A percentile compares a stretch with the other conserved stretches of the same genome.
phyloP scores from a whole-genome alignment of 202 grass and related monocot species.

The Bolboschoenoplectus hybrid region DNA sequence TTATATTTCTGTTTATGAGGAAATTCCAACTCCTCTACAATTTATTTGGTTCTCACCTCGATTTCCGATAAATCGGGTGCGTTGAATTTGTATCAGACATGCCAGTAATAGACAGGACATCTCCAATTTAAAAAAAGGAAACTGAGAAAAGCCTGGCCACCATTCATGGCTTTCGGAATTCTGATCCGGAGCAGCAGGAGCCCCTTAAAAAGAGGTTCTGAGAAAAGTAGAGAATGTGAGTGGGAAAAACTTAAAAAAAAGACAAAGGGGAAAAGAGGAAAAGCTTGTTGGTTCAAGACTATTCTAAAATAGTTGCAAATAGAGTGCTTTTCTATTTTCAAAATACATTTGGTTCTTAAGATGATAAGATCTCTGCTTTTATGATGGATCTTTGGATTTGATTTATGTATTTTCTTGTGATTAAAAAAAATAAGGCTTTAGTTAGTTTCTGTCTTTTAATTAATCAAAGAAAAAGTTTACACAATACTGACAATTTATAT shows the following conservation, averaged over 20 bases:
- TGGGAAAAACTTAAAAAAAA: neutral
- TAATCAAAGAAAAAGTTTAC: too few species aligned
- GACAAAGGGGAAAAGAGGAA: neutral
- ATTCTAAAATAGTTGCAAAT: neutral
- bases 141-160: neutral
- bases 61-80: neutral
- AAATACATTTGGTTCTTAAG: neutral
- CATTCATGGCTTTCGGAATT: conserved; percentile 14
- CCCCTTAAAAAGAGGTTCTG: neutral
- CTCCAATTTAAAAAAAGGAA: neutral
- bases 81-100: conserved; percentile 7
- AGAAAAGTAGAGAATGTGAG: neutral
- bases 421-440: too few species aligned
- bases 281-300: neutral
- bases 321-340: neutral
- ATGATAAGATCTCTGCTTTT: neutral
- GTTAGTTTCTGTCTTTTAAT: too few species aligned
- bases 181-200: conserved; percentile 12
- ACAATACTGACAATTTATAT: too few species aligned
- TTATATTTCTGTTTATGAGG: neutral
- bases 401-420: too few species aligned
- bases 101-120: neutral
- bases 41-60: neutral
- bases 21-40: neutral
- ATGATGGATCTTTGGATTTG: neutral